A percentile compares a stretch with the other conserved stretches of the same genome.
Evolutionary conservation across 2,329 filamentous ascomycete genomes (phyloP).

Genomic region (Penicillium hesseltinei): DNA sequence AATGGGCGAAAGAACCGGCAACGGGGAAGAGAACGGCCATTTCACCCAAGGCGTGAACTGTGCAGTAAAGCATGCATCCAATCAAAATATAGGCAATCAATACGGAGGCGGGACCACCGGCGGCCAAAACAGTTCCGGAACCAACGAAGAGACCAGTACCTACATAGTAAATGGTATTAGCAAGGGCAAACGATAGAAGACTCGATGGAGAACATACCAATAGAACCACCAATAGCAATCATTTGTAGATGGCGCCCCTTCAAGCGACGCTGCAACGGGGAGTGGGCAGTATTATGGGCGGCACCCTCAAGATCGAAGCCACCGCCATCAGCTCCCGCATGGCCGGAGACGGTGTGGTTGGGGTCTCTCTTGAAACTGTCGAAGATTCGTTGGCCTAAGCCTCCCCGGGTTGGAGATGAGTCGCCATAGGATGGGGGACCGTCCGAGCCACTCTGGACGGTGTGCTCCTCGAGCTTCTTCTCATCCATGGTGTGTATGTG

Average conservation of each 20-base stretch:
- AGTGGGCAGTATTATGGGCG: conserved; percentile 64
- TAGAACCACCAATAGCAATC: conserved; percentile 94
- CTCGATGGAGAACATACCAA: conserved; percentile 53
- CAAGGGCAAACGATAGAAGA: conserved; percentile 1
- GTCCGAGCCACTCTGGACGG: conserved; percentile 25
- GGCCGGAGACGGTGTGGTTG: conserved; percentile 34
- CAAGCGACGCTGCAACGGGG: conserved; percentile 71
- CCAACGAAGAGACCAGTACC: conserved; percentile 85
- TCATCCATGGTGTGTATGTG: conserved; percentile 31
- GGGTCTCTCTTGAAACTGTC: conserved; percentile 49
- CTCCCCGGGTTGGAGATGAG: conserved; percentile 22
- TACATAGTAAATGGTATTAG: conserved; percentile 31
- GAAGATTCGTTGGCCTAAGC: conserved; percentile 31
- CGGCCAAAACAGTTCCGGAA: conserved; percentile 67
- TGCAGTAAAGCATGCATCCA: conserved; percentile 86
- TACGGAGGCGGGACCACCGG: conserved; percentile 74
- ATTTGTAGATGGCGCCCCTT: conserved; percentile 90
- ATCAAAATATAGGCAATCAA: conserved; percentile 76
- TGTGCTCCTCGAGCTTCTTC: conserved; percentile 26
- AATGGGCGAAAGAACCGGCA: conserved; percentile 86
- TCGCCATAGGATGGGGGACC: conserved; percentile 33
- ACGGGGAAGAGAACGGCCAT: conserved; percentile 88
- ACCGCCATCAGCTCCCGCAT: conserved; percentile 52
- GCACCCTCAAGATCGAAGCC: conserved; percentile 64
- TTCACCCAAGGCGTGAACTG: conserved; percentile 86